phyloP scores from a whole-genome alignment of 192 early-diverging fungal species.

The Ambispora gerdemannii region DNA sequence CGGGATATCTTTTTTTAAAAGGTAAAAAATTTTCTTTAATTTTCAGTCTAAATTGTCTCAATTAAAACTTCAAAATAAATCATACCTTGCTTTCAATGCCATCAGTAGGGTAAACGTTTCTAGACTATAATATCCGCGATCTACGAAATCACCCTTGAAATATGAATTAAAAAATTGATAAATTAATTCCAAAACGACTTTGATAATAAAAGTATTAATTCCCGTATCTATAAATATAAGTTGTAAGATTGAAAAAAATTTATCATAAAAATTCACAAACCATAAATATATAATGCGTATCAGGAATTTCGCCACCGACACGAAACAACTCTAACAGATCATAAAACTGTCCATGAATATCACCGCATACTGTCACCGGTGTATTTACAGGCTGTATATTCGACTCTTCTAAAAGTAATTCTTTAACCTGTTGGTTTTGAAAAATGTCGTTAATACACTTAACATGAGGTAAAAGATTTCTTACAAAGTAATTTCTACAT shows the following conservation, averaged over 20 bases:
- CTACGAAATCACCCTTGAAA: slow-evolving; percentile 93
- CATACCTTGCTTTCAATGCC: slow-evolving; percentile 88
- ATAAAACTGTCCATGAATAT: slow-evolving; percentile 98
- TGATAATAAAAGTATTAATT: no score
- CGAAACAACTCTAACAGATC: slow-evolving; percentile 94
- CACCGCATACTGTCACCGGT: slow-evolving; percentile 97
- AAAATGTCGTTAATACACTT: neutral
- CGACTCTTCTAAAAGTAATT: slow-evolving; percentile 96
- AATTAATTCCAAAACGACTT: no score
- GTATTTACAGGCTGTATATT: slow-evolving; percentile 96
- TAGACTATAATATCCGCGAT: slow-evolving; percentile 95
- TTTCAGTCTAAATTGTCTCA: no score
- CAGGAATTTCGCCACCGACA: slow-evolving; percentile 91
- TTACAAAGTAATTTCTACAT: neutral
- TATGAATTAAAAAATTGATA: no score
- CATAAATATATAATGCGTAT: slow-evolving; percentile 98
- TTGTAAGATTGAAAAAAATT: slow-evolving; percentile 6
- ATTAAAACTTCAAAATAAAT: no score
- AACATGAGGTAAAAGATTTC: neutral
- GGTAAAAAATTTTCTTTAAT: no score
- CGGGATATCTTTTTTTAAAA: slow-evolving; percentile 88
- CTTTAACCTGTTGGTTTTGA: slow-evolving; percentile 70
- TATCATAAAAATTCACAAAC: slow-evolving; percentile 43
- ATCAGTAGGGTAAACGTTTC: slow-evolving; percentile 94
- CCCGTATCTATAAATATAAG: no score